phyloP scores from a whole-genome alignment of 257 asterid species.

The Cruciata laevipes region DNA sequence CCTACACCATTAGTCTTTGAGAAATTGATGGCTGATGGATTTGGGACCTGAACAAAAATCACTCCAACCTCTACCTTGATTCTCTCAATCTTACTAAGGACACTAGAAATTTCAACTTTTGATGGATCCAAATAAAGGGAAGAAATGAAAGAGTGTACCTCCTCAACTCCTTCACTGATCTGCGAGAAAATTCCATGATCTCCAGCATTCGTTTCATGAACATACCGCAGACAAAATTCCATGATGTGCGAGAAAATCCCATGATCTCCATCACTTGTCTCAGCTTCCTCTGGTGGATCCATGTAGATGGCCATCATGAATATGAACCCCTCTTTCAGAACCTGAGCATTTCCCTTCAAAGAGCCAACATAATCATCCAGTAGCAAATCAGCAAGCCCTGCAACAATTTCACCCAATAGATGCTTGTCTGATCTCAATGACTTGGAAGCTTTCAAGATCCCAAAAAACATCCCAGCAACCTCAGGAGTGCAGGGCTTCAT shows the following conservation, averaged over 20 bases:
- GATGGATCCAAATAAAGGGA: neutral
- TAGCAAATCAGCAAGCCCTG: neutral
- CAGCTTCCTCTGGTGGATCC: neutral
- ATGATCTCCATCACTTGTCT: neutral
- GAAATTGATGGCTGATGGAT: neutral
- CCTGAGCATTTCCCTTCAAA: neutral
- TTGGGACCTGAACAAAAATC: neutral
- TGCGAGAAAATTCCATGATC: neutral
- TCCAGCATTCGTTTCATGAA: neutral
- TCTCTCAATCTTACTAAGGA: neutral
- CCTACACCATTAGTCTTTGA: slow-evolving; percentile 2
- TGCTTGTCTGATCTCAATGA: neutral
- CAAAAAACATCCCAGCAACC: neutral
- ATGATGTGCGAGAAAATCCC: neutral
- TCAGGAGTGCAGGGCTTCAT: neutral
- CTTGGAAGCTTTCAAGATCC: slow-evolving; percentile 1
- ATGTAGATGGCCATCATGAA: neutral
- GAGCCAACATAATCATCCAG: neutral
- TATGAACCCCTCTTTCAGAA: slow-evolving; percentile 8
- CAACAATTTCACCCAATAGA: neutral
- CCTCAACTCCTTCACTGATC: neutral
- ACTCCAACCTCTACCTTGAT: neutral
- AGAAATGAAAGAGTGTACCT: slow-evolving; percentile 2
- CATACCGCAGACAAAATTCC: too few species aligned
- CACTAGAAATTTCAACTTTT: neutral